These are phyloP conservation scores for Adansonia digitata DNA, from an alignment of 345 rosid species.

Conservation along the genomic window DNA sequence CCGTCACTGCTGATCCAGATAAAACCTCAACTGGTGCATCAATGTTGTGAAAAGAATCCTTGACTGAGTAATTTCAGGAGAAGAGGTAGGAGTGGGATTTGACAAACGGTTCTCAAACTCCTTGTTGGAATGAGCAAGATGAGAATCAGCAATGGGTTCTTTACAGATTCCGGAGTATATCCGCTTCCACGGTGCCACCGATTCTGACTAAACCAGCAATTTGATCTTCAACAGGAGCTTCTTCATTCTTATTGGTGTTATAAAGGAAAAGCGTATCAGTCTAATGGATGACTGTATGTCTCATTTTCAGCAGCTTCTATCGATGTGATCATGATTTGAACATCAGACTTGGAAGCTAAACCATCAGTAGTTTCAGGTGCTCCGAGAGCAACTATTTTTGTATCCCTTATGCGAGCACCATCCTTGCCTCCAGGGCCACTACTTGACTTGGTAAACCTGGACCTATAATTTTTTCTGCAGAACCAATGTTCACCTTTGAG, in stretches of 20 bases:
- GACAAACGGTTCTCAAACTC: constrained; percentile 10
- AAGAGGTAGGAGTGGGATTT: background rate
- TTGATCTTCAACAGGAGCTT: constrained; percentile 12
- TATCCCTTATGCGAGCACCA: background rate
- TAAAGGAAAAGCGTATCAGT: background rate
- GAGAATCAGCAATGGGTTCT: background rate
- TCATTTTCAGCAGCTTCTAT: background rate
- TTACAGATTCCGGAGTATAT: constrained; percentile 12
- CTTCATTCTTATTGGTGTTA: constrained; percentile 15
- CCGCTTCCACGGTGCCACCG: constrained; percentile 10
- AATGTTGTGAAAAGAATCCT: constrained; percentile 17
- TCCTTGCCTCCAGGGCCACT: constrained; percentile 7
- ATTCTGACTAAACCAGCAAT: constrained; percentile 12
- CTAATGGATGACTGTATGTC: background rate
- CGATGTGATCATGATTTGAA: background rate
- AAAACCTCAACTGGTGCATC: background rate
- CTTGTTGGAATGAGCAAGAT: background rate
- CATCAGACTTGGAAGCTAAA: constrained; percentile 13
- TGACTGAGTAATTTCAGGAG: background rate
- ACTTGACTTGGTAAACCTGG: background rate
- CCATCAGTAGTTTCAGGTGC: background rate
- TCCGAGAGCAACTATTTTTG: constrained; percentile 10
- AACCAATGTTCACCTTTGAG: constrained; percentile 23
- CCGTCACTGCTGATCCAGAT: background rate
- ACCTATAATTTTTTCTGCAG: background rate